Base-by-base conservation (phyloP, 495 filamentous ascomycete genomes). In the Penicillium longicatenatum region DNA sequence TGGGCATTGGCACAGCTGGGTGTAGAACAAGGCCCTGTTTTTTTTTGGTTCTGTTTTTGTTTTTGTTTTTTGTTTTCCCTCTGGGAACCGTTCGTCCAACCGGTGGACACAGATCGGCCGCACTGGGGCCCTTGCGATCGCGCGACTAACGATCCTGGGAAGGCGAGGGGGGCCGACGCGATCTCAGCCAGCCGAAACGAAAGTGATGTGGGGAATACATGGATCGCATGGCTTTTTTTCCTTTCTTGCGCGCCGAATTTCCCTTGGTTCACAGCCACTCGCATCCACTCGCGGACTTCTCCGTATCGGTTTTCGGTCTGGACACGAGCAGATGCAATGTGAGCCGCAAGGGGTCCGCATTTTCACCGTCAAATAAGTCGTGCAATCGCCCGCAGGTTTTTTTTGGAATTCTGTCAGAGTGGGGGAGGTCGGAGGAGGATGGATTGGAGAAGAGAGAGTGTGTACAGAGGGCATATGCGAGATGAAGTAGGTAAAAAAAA, bases 151-250 rank as follows among this genome's bases (percentile, higher is more conserved):
- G 49, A 59, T 65, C 54, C 57, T 41, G 53, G 60, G 50, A 55
- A 61, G 58, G 58, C 16, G 57, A 51, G 54, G 57, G 57, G 59
- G 48, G 22, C 65, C 54, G 49, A 62, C 53, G 63, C 52, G 56
- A 62, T 67, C 56, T 62, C 64, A 65, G 65, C 64, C 64, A 65
- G 65, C 65, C 62, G 57, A 66, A 51, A 61, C 52, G 57, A 66
- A 54, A 57, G 58, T 5, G 44, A 47, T 66, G 65, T 65, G 65
- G 65, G 59, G 62, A 61, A 54, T 57, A 53, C 52, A 17, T 58
- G 56, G 55, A 59, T 60, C 62, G 58, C 48, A 59, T 64, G 61
- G 64, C 57, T 55, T 57, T 46, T 51, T 46, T 49, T 19, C 30
- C 33, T 30, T 48, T 24, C 20, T 39, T n/a, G n/a, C n/a, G n/a